Evolutionary conservation across 2,329 filamentous ascomycete genomes (phyloP).

Genomic region (Exophiala spinifera): DNA sequence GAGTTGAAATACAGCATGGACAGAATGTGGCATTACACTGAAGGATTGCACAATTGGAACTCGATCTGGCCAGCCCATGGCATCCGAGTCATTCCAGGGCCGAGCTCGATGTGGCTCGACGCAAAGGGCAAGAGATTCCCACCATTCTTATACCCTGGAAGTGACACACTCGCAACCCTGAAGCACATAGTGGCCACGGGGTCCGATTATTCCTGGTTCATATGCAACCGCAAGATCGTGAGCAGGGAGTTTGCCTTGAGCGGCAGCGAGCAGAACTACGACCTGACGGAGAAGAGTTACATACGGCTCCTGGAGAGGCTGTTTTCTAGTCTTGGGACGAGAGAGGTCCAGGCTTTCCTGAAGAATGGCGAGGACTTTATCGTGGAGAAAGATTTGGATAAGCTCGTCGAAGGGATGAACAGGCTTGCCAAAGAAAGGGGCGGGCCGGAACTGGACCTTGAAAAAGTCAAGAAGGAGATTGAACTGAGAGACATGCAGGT

Average conservation of each 20-base stretch:
- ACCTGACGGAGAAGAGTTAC: slow-evolving; percentile 57
- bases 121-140: slow-evolving; percentile 59
- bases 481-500: slow-evolving; percentile 56
- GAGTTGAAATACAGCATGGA: slow-evolving; percentile 42
- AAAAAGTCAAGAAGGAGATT: slow-evolving; percentile 47
- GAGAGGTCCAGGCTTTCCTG: slow-evolving; percentile 57
- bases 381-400: slow-evolving; percentile 54
- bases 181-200: slow-evolving; percentile 60
- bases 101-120: slow-evolving; percentile 62
- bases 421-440: slow-evolving; percentile 45
- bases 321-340: slow-evolving; percentile 52
- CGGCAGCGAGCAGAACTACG: slow-evolving; percentile 62
- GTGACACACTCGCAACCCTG: slow-evolving; percentile 57
- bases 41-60: slow-evolving; percentile 61
- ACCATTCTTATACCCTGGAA: slow-evolving; percentile 55
- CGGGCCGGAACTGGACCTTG: slow-evolving; percentile 50
- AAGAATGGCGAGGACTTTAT: slow-evolving; percentile 60
- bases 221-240: slow-evolving; percentile 57
- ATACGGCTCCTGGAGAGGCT: slow-evolving; percentile 53
- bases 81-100: slow-evolving; percentile 59
- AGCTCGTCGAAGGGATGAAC: slow-evolving; percentile 60
- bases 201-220: slow-evolving; percentile 63
- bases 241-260: slow-evolving; percentile 62
- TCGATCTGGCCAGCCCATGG: slow-evolving; percentile 61
- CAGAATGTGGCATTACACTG: slow-evolving; percentile 66